Base-by-base conservation (phyloP, 345 rosid species). In the Cardamine chenopodiifolia region DNA sequence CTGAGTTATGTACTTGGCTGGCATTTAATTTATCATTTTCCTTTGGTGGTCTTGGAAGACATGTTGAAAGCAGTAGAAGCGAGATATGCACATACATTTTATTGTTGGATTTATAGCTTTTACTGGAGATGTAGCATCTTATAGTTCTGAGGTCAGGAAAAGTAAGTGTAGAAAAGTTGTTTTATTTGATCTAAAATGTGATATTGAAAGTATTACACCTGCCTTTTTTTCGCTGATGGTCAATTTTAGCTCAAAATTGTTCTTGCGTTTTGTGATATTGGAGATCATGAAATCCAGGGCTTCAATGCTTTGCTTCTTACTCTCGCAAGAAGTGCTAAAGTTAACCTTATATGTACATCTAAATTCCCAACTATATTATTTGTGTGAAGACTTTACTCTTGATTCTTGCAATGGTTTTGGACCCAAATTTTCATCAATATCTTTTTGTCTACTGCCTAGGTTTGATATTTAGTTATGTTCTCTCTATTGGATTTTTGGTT, bases 291-390 rank as follows among this genome's bases (percentile, higher is more conserved):
- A 26, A 60, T 65, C 70, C 29, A 28, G 7, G 42, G 17, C 17
- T 29, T 65, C 19, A 12, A 29, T 65, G 69, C 28, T 31, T 65
- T 45, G 56, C 56, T 65, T 34, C 18, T 31, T 65, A 47, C 13
- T 12, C 44, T 48, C 8, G 18, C 57, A 6, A 45, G 20, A 23
- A 22, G 17, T 9, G 26, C 15, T 49, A 7, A 40, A 39, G 29
- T 44, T 12, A 15, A 64, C 19, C 19, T 29, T 50, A 13, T 68
- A 39, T 17, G 37, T 28, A 7, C 34, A 58, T 57, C 1, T 20
- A 19, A 20, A 13, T 35, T 59, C 13, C 40, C 76, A 63, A 72
- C 50, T 25, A 31, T 6, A 45, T 42, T 2, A 48, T 17, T 9
- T 31, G 40, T n/a, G 23, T 8, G 40, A 29, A 56, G 40, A n/a